Conservation (phyloP, 2,329 filamentous ascomycete species). For the Diaporthe eres region DNA sequence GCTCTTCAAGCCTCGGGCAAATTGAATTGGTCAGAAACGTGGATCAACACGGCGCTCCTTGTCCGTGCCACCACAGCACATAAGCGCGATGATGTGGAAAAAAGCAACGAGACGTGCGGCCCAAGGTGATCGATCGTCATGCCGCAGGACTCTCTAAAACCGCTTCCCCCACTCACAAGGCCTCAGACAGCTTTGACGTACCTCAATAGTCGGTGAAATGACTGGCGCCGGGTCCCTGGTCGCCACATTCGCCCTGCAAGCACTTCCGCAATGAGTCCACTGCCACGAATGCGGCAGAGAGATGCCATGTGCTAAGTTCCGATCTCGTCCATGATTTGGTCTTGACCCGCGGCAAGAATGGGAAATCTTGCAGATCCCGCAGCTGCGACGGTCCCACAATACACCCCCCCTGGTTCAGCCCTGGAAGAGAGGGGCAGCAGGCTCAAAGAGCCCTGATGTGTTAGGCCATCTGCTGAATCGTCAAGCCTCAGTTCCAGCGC, state of each 20-base stretch:
- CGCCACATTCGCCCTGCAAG: constrained; percentile 36
- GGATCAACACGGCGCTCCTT: constrained; percentile 19
- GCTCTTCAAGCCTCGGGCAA: not conserved
- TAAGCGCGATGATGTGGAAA: constrained; percentile 2
- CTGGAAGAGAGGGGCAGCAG: constrained; percentile 34
- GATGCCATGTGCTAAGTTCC: constrained; percentile 35
- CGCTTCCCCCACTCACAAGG: constrained; percentile 30
- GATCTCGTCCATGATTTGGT: constrained; percentile 28
- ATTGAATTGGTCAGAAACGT: constrained; percentile 17
- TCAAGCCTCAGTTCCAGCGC: not conserved
- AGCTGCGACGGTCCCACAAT: constrained; percentile 29
- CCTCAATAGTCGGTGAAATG: constrained; percentile 42
- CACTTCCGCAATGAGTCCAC: constrained; percentile 32
- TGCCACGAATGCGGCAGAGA: constrained; percentile 9
- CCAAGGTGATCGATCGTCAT: constrained; percentile 22
- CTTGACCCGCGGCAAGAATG: constrained; percentile 38
- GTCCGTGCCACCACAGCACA: constrained; percentile 13
- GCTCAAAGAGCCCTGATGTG: constrained; percentile 7
- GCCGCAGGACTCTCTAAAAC: not conserved
- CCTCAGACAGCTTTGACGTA: constrained; percentile 25
- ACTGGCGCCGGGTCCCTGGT: constrained; percentile 31
- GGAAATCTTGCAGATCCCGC: constrained; percentile 36
- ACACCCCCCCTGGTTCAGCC: constrained; percentile 35
- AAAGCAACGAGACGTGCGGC: constrained; percentile 25
- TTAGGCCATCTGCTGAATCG: not conserved